A percentile compares a stretch with the other conserved stretches of the same genome.
Conservation (phyloP, 2,329 filamentous ascomycete genomes). For the Hypocreales sp. region DNA sequence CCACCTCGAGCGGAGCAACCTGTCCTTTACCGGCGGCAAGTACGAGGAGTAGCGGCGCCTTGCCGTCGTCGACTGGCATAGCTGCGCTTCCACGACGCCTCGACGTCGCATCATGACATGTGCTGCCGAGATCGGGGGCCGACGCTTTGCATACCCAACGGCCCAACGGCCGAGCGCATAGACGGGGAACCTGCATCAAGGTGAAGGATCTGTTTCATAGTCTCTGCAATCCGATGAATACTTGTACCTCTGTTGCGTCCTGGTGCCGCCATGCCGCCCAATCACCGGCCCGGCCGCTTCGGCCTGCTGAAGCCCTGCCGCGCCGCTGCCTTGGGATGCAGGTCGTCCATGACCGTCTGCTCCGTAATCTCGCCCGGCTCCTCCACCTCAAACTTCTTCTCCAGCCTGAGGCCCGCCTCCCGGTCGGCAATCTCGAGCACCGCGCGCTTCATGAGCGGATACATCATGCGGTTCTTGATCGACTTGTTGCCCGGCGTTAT, state of each 20-base stretch:
- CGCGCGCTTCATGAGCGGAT: constrained; percentile 54
- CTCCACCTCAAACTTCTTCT: constrained; percentile 55
- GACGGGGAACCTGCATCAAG: too few relatives aligned
- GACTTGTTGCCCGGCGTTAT: constrained; percentile 45
- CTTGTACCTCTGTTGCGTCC: too few relatives aligned
- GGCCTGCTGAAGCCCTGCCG: constrained; percentile 61
- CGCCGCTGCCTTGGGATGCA: constrained; percentile 50
- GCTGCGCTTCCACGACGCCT: too few relatives aligned
- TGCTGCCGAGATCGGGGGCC: too few relatives aligned
- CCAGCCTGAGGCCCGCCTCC: constrained; percentile 49
- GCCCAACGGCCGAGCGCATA: too few relatives aligned
- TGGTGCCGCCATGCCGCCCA: too few relatives aligned
- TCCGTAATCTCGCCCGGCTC: constrained; percentile 58
- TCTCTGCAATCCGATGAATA: too few relatives aligned
- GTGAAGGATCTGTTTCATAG: too few relatives aligned
- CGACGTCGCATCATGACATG: too few relatives aligned
- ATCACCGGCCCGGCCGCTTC: constrained; percentile 57
- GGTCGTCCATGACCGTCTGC: constrained; percentile 45
- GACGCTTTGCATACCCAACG: too few relatives aligned
- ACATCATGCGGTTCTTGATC: constrained; percentile 77
- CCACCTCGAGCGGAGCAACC: constrained; percentile 51
- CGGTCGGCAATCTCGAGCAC: constrained; percentile 50
- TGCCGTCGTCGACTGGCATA: too few relatives aligned
- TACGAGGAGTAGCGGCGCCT: constrained; percentile 59
- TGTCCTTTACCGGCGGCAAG: constrained; percentile 41